Conservation (phyloP, 202 grass and related monocot genomes). For the Digitaria exilis region DNA sequence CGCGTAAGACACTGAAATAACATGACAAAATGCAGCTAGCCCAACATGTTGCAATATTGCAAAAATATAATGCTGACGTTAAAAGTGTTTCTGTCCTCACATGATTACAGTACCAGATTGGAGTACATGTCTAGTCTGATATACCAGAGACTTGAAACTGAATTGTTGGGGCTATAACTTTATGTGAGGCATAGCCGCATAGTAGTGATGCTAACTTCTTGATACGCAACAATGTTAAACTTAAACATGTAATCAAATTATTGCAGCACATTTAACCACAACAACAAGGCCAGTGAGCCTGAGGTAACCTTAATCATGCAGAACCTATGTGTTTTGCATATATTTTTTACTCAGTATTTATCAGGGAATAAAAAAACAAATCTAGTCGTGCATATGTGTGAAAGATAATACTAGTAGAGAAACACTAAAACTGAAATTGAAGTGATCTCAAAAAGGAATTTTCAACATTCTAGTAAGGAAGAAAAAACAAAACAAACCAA, state of each 20-base stretch:
- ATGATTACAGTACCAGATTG: no score
- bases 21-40: no score
- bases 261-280: not conserved
- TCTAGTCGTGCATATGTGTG: slow-evolving; percentile 6
- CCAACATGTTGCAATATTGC: no score
- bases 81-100: no score
- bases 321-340: not conserved
- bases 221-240: not conserved
- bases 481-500: slow-evolving; percentile 49
- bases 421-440: not conserved
- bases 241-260: not conserved
- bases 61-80: no score
- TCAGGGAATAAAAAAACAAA: not conserved
- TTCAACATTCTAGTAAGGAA: slow-evolving; percentile 24
- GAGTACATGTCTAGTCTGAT: no score
- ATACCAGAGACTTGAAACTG: no score
- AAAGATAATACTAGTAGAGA: no score
- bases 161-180: no score
- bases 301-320: not conserved
- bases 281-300: no score
- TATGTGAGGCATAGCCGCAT: slow-evolving; percentile 21
- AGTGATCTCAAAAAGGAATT: not conserved
- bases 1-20: no score
- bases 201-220: slow-evolving; percentile 1
- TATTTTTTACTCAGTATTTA: not conserved